These are phyloP conservation scores for Scheffersomyces lignosus DNA, from an alignment of 805 yeast genomes.

Conservation along the genomic window DNA sequence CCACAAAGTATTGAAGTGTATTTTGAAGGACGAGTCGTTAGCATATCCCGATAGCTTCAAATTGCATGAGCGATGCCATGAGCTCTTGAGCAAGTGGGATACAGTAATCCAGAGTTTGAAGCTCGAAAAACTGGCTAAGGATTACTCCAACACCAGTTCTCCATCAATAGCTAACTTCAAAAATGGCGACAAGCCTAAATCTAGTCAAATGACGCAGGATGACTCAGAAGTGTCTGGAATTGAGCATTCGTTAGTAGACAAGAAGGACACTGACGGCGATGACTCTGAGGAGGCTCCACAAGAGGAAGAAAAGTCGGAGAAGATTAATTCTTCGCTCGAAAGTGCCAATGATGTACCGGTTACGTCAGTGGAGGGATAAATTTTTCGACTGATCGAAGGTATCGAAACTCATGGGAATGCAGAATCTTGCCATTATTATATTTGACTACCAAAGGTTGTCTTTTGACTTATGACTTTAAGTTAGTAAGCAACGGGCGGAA, in stretches of 20 bases:
- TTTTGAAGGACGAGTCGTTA: slow-evolving; percentile 38
- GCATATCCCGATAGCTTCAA: slow-evolving; percentile 45
- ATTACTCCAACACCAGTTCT: neutral
- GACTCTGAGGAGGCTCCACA: neutral
- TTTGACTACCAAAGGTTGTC: no score
- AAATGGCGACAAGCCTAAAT: neutral
- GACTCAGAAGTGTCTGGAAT: slow-evolving; percentile 13
- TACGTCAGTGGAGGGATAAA: slow-evolving; percentile 7
- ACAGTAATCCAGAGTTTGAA: slow-evolving; percentile 34
- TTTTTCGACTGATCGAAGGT: no score
- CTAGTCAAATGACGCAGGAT: slow-evolving; percentile 4
- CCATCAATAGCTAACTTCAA: neutral
- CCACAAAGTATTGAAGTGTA: slow-evolving; percentile 53
- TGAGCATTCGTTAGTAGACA: slow-evolving; percentile 6
- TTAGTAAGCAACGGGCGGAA: no score
- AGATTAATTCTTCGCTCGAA: neutral
- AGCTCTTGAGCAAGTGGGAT: slow-evolving; percentile 44
- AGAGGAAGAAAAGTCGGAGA: neutral
- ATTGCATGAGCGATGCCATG: slow-evolving; percentile 45
- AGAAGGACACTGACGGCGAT: slow-evolving; percentile 6
- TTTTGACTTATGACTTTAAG: no score
- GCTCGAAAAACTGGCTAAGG: slow-evolving; percentile 22
- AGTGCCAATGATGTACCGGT: slow-evolving; percentile 8
- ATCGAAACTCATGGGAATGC: no score
- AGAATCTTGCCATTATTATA: no score